phyloP scores from a whole-genome alignment of 1,284 basidiomycete species.

The Pholiota adiposa region DNA sequence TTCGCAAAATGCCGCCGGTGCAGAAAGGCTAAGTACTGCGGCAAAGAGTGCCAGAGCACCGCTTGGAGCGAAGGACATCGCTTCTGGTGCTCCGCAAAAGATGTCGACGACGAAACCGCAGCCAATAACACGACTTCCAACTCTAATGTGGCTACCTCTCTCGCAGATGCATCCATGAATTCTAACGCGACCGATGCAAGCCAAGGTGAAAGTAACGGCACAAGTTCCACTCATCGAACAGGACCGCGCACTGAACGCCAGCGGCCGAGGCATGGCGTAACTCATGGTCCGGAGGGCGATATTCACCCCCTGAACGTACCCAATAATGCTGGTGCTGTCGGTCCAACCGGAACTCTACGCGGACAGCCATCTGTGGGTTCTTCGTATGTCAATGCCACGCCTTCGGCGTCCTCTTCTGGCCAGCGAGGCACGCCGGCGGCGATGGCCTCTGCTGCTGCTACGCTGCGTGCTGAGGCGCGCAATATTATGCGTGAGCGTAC shows the following conservation, averaged over 20 bases:
- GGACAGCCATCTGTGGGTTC: neutral
- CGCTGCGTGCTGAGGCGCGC: neutral
- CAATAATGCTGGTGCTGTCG: neutral
- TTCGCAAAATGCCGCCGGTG: constrained; percentile 98
- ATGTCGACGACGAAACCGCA: constrained; percentile 61
- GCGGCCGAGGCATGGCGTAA: neutral
- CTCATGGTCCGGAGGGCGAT: constrained; percentile 4
- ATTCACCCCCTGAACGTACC: neutral
- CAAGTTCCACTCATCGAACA: neutral
- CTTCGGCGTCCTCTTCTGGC: neutral
- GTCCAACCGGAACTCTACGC: neutral
- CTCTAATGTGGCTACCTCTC: neutral
- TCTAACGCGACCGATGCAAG: neutral
- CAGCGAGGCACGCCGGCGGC: neutral
- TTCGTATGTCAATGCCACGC: neutral
- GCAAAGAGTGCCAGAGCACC: constrained; percentile 96
- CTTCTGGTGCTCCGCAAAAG: constrained; percentile 84
- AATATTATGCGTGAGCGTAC: constrained; percentile 4
- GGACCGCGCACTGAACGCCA: constrained; percentile 3
- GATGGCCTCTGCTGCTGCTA: neutral
- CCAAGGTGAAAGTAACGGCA: neutral
- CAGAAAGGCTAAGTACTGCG: constrained; percentile 98
- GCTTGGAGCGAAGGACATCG: constrained; percentile 98
- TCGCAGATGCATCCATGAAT: neutral
- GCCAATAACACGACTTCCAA: constrained; percentile 7